Base-by-base conservation (phyloP, 2,329 filamentous ascomycete species). In the Colletotrichum musae region DNA sequence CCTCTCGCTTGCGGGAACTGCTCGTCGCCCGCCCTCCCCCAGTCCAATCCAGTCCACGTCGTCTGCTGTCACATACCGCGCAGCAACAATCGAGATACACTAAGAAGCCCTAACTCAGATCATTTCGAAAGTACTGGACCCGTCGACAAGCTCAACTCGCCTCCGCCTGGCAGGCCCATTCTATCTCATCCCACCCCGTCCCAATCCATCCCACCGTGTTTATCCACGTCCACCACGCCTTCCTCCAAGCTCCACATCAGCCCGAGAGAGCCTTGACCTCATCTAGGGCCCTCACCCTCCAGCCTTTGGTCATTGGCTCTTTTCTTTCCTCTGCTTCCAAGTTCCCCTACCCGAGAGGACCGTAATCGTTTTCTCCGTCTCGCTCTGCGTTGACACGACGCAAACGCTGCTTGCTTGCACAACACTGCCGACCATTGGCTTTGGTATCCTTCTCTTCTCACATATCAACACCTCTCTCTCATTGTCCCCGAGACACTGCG, bases 221-320 rank as follows among this genome's bases (percentile, higher is more conserved):
- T 24, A 24, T 24, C 21, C 21, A 24, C 21, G 21, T 24, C 21
- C 21, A 24, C 21, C 21, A 24, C 21, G 21, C 21, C 68, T 43
- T 54, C 48, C 54, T 68, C 64, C 43, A 68, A 68, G 64, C 58
- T 69, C 66, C 67, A 70, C 67, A 50, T 57, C 67, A 67, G 67
- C 67, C 63, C 50, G 18, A 36, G 54, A 70, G 57, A 70, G 57
- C 57, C 67, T 67, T 67, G 62, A 53, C 57, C 63, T 70, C 56
- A 67, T 70, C 67, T 66, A 70, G 57, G 51, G 56, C 63, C 67
- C 26, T 70, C 67, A 66, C 57, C 67, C 67, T 70, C 56, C 56
- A 48, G 57, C 43, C 57, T 26, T 26, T 67, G 52, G 51, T 67
- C 26, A 70, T 70, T 70, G 67, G 62, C 45, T 60, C 62, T 58